Evolutionary conservation across 306 rosid species (phyloP), one percentile per base, ranked within the genome.

Genomic region (Rosa multiflora): DNA sequence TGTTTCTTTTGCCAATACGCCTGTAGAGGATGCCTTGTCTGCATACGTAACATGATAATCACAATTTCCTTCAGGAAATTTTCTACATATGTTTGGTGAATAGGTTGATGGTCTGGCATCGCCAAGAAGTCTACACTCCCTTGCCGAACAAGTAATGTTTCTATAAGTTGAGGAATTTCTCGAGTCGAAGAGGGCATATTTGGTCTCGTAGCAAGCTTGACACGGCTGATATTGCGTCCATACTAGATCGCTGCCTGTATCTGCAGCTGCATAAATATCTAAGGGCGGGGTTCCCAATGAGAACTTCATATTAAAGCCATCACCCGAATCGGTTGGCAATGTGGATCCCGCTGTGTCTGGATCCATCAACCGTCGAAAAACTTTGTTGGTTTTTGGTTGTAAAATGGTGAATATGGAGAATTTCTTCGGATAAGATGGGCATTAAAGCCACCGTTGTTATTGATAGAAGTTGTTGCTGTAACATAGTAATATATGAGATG

Each of bases 191-290:
- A 76, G 73, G 7, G 89, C 86, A 44, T 67, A 71, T 64, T 47
- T 85, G 69, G 85, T 92, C 62, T 70, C 75, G 17, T 80, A 90
- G 23, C 94, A 90, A 55, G 48, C 10, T 0, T 47, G 0, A 29
- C 94, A 90, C 1, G 94, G 92, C 8, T 64, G 2, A 23, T 92
- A 90, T 26, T 90, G 94, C 52, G 86, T 74, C 94, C 92, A 88
- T 4, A 86, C 29, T 1, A 86, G 85, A 69, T 84, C 89, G 47
- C 94, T 88, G 3, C 94, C 92, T 8, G 94, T 32, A 80, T 90
- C 94, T 9, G 80, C 72, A 73, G 82, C 79, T 37, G 82, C 89
- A 75, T 88, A 90, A 14, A 90, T 70, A 72, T 86, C 88, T 32
- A 78, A 72, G 0, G 94, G 89, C 11, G 94, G 94, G 5, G 87